Conservation (phyloP, 139 green algal genomes). For the Asterochloris erici region DNA sequence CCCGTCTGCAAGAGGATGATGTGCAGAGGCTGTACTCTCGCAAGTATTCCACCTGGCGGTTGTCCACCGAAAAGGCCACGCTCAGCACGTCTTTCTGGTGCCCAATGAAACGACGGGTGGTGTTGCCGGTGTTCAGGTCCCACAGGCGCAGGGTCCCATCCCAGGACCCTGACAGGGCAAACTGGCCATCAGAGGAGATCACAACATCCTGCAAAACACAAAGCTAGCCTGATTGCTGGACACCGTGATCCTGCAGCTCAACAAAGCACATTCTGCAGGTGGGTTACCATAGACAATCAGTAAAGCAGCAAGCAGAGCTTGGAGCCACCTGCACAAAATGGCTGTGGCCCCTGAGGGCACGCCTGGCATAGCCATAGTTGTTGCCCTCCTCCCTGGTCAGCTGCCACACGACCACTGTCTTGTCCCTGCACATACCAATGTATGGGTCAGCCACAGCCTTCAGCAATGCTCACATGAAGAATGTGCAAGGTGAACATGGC, state of each 20-base stretch:
- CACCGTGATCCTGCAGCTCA: too few species aligned
- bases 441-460: background rate
- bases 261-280: slow-evolving; percentile 25
- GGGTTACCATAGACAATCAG: too few species aligned
- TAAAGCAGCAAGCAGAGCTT: slow-evolving; percentile 39
- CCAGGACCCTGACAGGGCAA: slow-evolving; percentile 96
- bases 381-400: slow-evolving; percentile 78
- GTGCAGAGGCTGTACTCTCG: too few species aligned
- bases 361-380: slow-evolving; percentile 74
- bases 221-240: background rate
- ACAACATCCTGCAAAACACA: slow-evolving; percentile 86
- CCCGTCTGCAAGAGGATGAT: too few species aligned
- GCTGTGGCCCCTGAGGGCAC: slow-evolving; percentile 83
- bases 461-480: background rate
- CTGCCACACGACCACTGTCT: slow-evolving; percentile 95
- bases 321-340: slow-evolving; percentile 73
- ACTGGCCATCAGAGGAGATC: slow-evolving; percentile 98
- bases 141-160: slow-evolving; percentile 98
- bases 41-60: slow-evolving; percentile 75
- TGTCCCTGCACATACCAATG: slow-evolving; percentile 72
- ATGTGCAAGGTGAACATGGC: too few species aligned
- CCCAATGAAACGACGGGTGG: slow-evolving; percentile 96
- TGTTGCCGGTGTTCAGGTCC: slow-evolving; percentile 96
- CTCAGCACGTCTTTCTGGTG: slow-evolving; percentile 99
- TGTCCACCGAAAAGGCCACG: slow-evolving; percentile 99